Conservation (phyloP, 495 filamentous ascomycete species). For the Xylaria acuta region DNA sequence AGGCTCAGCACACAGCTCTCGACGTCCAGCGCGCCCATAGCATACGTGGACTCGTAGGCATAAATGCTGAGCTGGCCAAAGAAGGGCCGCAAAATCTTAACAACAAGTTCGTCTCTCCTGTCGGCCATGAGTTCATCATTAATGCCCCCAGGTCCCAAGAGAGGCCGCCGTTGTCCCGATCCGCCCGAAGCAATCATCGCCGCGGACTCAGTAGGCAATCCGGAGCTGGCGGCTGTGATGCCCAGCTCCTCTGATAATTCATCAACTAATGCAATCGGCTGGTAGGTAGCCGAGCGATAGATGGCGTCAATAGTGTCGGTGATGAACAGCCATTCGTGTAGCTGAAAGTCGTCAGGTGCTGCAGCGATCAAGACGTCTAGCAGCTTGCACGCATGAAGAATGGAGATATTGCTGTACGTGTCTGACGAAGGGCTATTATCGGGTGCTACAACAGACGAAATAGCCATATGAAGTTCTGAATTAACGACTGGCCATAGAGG, state of each 20-base stretch:
- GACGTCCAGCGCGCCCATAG: constrained; percentile 74
- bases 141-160: constrained; percentile 58
- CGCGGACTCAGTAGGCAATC: constrained; percentile 38
- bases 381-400: constrained; percentile 92
- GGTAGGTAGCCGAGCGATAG: constrained; percentile 76
- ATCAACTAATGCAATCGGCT: constrained; percentile 80
- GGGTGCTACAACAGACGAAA: constrained; percentile 75
- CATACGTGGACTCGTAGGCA: constrained; percentile 90
- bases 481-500: constrained; percentile 91
- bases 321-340: constrained; percentile 95
- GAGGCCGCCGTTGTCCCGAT: constrained; percentile 44
- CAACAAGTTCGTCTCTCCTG: constrained; percentile 73
- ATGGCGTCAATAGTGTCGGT: constrained; percentile 97
- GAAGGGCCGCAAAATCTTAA: constrained; percentile 82
- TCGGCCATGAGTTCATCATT: constrained; percentile 55
- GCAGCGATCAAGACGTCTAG: constrained; percentile 84
- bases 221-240: constrained; percentile 38
- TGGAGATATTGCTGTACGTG: constrained; percentile 72
- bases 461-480: constrained; percentile 79
- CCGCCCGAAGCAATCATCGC: constrained; percentile 36
- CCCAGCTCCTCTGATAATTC: constrained; percentile 83
- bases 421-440: constrained; percentile 67
- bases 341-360: constrained; percentile 92
- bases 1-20: constrained; percentile 71
- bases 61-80: constrained; percentile 89